These are phyloP conservation scores for Kentomonas sorsogonicus DNA, from an alignment of 208 protist genomes.

Conservation along the genomic window DNA sequence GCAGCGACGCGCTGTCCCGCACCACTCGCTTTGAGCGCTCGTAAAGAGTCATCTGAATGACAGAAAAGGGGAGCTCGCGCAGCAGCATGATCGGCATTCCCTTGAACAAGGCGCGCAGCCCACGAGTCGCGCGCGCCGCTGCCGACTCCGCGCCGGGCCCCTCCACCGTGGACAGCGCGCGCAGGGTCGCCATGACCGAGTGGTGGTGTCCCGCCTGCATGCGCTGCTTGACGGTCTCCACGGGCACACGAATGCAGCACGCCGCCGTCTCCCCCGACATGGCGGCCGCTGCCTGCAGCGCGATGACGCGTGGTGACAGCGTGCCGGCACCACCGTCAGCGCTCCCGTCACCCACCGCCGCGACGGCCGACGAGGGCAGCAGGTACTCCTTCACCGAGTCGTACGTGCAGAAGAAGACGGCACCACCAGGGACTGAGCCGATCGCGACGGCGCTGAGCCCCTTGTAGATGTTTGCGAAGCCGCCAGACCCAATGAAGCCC, in stretches of 20 bases:
- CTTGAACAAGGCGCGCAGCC: constrained; percentile 57
- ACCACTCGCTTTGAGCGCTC: constrained; percentile 65
- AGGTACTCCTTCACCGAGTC: constrained; percentile 29
- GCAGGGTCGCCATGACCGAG: too few relatives aligned
- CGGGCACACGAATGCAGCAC: constrained; percentile 84
- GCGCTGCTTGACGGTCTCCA: constrained; percentile 90
- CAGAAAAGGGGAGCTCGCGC: constrained; percentile 87
- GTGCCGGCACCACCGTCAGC: constrained; percentile 1
- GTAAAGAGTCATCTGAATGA: constrained; percentile 91
- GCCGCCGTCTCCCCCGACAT: constrained; percentile 74
- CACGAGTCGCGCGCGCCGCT: constrained; percentile 7
- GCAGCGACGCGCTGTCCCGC: constrained; percentile 19
- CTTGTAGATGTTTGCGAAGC: constrained; percentile 80
- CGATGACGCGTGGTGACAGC: constrained; percentile 9
- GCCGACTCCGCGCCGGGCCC: too few relatives aligned
- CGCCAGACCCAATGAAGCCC: constrained; percentile 76
- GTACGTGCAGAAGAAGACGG: constrained; percentile 87
- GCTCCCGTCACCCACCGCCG: not conserved
- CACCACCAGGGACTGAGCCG: constrained; percentile 85
- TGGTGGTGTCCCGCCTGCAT: constrained; percentile 76
- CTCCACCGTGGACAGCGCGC: too few relatives aligned
- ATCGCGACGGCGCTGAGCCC: constrained; percentile 80
- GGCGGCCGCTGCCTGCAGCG: constrained; percentile 55
- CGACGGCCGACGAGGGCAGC: not conserved
- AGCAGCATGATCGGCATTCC: constrained; percentile 85